Percentiles rank a stretch among this genome's conserved stretches.
Conservation (phyloP, 495 filamentous ascomycete species). For the Penicillium paxilli region DNA sequence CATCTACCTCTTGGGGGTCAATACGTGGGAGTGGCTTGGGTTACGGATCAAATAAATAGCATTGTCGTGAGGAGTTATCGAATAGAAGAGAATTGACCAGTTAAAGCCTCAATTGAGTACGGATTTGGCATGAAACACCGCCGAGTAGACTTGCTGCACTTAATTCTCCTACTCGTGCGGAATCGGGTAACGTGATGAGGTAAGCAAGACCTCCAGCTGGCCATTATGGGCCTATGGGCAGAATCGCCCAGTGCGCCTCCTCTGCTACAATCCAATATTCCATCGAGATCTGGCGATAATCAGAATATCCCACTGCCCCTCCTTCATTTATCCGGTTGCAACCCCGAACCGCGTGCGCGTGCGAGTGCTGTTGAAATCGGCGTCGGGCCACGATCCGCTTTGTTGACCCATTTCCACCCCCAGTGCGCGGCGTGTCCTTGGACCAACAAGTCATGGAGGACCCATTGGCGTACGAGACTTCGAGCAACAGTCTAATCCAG, state of each 20-base stretch:
- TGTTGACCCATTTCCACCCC: slow-evolving; percentile 10
- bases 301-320: not conserved
- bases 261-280: not conserved
- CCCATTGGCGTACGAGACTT: slow-evolving; percentile 5
- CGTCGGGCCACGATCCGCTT: not conserved
- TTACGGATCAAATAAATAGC: no score
- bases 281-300: not conserved
- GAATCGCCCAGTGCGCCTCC: not conserved
- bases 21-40: no score
- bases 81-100: no score
- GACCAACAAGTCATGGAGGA: slow-evolving; percentile 28
- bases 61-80: no score
- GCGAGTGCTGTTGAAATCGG: slow-evolving; percentile 1
- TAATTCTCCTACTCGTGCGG: no score
- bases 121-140: no score
- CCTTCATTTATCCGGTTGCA: not conserved
- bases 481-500: slow-evolving; percentile 19
- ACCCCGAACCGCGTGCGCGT: not conserved
- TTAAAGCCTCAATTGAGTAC: no score
- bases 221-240: no score
- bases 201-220: slow-evolving; percentile 4
- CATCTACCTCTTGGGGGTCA: no score
- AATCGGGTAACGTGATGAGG: not conserved
- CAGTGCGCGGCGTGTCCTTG: slow-evolving; percentile 5
- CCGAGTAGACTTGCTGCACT: no score